Base-by-base conservation (phyloP, 73 alveolate genomes). In the Symbiodinium pilosum region DNA sequence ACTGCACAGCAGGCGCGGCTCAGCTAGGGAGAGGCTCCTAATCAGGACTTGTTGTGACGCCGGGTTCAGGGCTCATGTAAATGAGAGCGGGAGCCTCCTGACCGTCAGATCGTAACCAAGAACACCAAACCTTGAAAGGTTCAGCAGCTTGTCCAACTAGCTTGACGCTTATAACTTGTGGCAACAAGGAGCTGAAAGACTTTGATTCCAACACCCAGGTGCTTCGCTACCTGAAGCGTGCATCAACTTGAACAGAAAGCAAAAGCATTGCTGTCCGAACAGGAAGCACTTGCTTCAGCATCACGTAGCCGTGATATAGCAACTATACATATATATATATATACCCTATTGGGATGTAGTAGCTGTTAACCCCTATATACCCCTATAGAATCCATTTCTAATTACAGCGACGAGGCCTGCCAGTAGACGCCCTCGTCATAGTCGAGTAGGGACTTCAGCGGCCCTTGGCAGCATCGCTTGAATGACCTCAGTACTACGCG, bases 181-280 rank as follows among this genome's bases (percentile, higher is more conserved):
- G n/a, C 20, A 59, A 30, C 71, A n/a, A 21, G 30, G 43, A 20
- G 42, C 94, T 88, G 95, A 40, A 88, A 88, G 36, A 88, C 95
- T 39, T 88, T 88, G 86, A 88, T 88, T 59, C 95, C 95, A 20
- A 88, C 95, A 39, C 95, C 95, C 95, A 88, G 44, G 32, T 88
- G 95, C 71, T 88, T 88, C 28, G 95, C 95, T 54, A 88, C 95
- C 95, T 88, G 93, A 26, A n/a, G n/a, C n/a, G n/a, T n/a, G n/a
- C n/a, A n/a, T n/a, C n/a, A n/a, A n/a, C n/a, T n/a, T n/a, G n/a
- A n/a, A n/a, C n/a, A n/a, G n/a, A n/a, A n/a, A n/a, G n/a, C n/a
- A n/a, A n/a, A n/a, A n/a, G n/a, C n/a, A n/a, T n/a, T n/a, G n/a
- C n/a, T n/a, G n/a, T n/a, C n/a, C n/a, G n/a, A n/a, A n/a, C n/a